A percentile compares a stretch with the other conserved stretches of the same genome.
These are phyloP conservation scores for Gossypium davidsonii DNA, from an alignment of 441 rosid species.

Conservation along the genomic window DNA sequence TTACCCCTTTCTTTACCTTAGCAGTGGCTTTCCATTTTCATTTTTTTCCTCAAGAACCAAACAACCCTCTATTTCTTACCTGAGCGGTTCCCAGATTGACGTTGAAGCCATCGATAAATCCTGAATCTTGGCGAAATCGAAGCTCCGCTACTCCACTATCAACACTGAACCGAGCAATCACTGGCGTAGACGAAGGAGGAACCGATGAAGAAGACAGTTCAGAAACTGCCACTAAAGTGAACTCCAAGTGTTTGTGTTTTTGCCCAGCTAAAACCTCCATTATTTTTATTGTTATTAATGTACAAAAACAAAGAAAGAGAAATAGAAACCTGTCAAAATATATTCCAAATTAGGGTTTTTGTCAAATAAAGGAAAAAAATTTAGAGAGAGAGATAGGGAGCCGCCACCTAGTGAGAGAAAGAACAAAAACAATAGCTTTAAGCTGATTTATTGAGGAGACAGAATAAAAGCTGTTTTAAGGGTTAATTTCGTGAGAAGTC, in stretches of 20 bases:
- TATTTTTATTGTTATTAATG: not conserved
- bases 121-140: slow-evolving; percentile 37
- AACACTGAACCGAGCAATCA: slow-evolving; percentile 41
- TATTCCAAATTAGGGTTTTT: slow-evolving; percentile 26
- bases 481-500: not conserved
- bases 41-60: not conserved
- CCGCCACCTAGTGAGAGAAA: not conserved
- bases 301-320: not conserved
- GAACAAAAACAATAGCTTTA: not conserved
- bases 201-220: slow-evolving; percentile 42
- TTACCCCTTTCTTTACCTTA: not conserved
- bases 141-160: slow-evolving; percentile 42
- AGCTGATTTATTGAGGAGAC: not conserved
- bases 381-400: not conserved
- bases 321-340: not conserved
- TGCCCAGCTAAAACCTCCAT: slow-evolving; percentile 29
- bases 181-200: slow-evolving; percentile 23
- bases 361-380: not conserved
- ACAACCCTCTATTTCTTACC: slow-evolving; percentile 31
- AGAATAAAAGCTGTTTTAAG: not conserved
- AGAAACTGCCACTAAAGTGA: slow-evolving; percentile 44
- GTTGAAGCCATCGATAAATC: slow-evolving; percentile 25
- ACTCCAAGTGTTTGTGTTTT: slow-evolving; percentile 33
- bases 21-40: not conserved
- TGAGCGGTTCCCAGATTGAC: slow-evolving; percentile 46